phyloP scores from a whole-genome alignment of 2,329 filamentous ascomycete genomes.

The Fusarium cicatricum region DNA sequence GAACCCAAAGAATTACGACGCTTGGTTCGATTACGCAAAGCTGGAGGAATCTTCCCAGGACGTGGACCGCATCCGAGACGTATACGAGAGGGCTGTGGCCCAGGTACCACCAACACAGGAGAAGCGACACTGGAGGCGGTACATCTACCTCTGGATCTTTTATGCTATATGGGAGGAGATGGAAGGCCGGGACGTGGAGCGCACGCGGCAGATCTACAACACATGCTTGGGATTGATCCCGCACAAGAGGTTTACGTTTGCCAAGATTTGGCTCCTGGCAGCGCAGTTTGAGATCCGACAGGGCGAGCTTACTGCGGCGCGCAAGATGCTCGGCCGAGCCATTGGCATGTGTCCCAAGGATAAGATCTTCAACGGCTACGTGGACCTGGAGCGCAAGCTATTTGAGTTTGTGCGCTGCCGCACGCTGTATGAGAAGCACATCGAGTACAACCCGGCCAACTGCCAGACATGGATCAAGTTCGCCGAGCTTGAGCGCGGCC shows the following conservation, averaged over 20 bases:
- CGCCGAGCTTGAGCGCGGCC: constrained; percentile 87
- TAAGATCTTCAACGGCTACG: constrained; percentile 91
- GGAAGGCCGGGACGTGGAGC: constrained; percentile 78
- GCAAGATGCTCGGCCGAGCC: constrained; percentile 88
- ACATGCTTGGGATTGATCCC: constrained; percentile 88
- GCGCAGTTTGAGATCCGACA: constrained; percentile 94
- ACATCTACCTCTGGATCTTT: constrained; percentile 98
- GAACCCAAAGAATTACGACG: constrained; percentile 95
- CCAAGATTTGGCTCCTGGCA: constrained; percentile 94
- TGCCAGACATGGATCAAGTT: constrained; percentile 97
- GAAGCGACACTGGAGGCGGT: constrained; percentile 95
- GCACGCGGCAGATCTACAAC: constrained; percentile 89
- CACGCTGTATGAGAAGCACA: constrained; percentile 91
- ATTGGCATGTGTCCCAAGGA: constrained; percentile 97
- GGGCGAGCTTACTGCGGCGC: constrained; percentile 77
- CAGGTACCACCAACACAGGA: constrained; percentile 95
- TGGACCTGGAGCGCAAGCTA: constrained; percentile 89
- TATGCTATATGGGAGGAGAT: constrained; percentile 96
- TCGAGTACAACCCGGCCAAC: constrained; percentile 91
- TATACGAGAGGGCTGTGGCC: constrained; percentile 95
- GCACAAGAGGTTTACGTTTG: constrained; percentile 97
- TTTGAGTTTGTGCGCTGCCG: constrained; percentile 95
- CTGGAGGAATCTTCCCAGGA: constrained; percentile 89
- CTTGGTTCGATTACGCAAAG: constrained; percentile 94
- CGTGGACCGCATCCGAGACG: constrained; percentile 83